Base-by-base conservation (phyloP, 2,329 filamentous ascomycete genomes). In the Pseudogymnoascus sp. region DNA sequence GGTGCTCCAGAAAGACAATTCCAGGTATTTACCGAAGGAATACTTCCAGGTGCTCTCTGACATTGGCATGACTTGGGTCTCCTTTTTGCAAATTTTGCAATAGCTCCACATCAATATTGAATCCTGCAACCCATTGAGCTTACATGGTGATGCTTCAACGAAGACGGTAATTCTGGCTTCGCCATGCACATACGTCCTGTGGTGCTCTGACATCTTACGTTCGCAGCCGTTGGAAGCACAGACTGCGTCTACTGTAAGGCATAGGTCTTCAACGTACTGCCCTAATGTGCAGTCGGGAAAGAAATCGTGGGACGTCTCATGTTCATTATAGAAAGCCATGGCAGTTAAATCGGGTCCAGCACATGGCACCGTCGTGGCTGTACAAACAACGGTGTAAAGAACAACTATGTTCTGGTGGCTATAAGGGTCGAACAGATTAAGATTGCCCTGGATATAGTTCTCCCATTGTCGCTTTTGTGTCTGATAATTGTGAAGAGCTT, bases 21-120 rank as follows among this genome's bases (percentile, higher is more conserved):
- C 94, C n/a, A 99, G 80, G 71, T 97, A 99, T 75, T 99, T 99
- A 10, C 91, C 94, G 71, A 99, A 96, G 0, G 94, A 99, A 74
- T 99, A 99, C 73, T 95, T 97, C 90, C 92, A 99, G 0, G 92
- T 95, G 70, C 86, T 92, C 63, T 92, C 87, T 0, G 93, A 97
- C 91, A 99, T 97, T 33, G 88, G 87, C 68, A 90, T 89, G 59
- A 92, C 87, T 40, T 91, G 90, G 0, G 93, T 96, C 73, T 97
- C 92, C 68, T 91, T 91, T 61, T 90, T 88, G 74, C 95, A 99
- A 31, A 90, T 82, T 70, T 96, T 94, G 78, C 94, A 99, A 69
- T 89, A 91, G 68, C 91, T 97, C 95, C 95, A 99, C 91, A 99
- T 97, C 63, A 92, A 84, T 63, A 99, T 96, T 2, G 87, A 89